phyloP scores from a whole-genome alignment of 192 early-diverging fungal genomes.

The Mortierella claussenii region DNA sequence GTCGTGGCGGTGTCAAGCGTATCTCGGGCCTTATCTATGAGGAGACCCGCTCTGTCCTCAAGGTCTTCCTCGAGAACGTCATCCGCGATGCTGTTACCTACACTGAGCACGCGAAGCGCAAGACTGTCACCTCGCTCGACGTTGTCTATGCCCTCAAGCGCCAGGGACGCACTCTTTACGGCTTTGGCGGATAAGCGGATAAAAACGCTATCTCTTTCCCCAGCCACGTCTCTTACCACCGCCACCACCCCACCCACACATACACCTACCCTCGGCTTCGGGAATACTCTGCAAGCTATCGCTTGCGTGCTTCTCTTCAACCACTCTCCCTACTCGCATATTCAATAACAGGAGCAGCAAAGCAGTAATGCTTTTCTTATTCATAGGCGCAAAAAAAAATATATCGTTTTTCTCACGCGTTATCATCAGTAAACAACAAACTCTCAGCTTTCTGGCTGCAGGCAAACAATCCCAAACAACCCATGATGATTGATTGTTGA shows the following conservation, averaged over 20 bases:
- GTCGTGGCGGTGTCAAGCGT: slow-evolving; percentile 99
- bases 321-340: background rate
- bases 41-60: slow-evolving; percentile 97
- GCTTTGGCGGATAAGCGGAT: slow-evolving; percentile 65
- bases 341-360: background rate
- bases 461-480: too few species aligned
- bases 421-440: background rate
- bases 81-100: slow-evolving; percentile 84
- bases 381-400: background rate
- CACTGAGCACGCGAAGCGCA: slow-evolving; percentile 95
- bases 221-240: background rate
- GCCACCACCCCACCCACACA: background rate
- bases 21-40: slow-evolving; percentile 99
- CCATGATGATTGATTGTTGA: too few species aligned
- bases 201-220: background rate
- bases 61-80: slow-evolving; percentile 98
- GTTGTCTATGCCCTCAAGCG: slow-evolving; percentile 99
- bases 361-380: background rate
- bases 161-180: slow-evolving; percentile 95
- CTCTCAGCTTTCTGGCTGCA: too few species aligned
- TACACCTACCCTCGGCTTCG: too few species aligned
- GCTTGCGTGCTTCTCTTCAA: background rate
- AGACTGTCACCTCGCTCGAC: slow-evolving; percentile 99
- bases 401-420: background rate
- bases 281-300: too few species aligned